Conservation (phyloP, 2,329 filamentous ascomycete species). For the Botrytis squamosa region DNA sequence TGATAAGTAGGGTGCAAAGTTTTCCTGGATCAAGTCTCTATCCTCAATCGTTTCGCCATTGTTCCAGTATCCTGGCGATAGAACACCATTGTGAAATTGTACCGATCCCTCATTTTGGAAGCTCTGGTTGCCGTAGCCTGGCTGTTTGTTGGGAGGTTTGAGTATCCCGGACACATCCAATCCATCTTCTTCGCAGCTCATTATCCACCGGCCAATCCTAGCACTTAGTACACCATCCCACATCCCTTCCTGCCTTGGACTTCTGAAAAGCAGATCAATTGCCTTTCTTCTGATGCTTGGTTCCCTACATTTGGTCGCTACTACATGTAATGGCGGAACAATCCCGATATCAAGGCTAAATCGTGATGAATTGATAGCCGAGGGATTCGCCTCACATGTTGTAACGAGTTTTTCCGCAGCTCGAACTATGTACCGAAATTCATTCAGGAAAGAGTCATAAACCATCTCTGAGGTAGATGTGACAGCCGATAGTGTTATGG, state of each 20-base stretch:
- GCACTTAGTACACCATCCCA: slow-evolving; percentile 52
- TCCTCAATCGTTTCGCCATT: neutral
- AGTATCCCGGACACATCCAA: slow-evolving; percentile 23
- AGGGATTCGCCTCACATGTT: slow-evolving; percentile 20
- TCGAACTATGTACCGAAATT: slow-evolving; percentile 33
- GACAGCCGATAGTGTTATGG: slow-evolving; percentile 29
- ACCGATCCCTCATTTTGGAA: neutral
- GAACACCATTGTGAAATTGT: neutral
- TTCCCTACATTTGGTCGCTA: slow-evolving; percentile 65
- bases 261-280: slow-evolving; percentile 57
- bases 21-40: neutral
- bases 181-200: slow-evolving; percentile 34
- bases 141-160: neutral
- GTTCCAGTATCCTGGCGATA: neutral
- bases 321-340: slow-evolving; percentile 62
- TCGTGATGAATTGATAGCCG: slow-evolving; percentile 41
- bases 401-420: slow-evolving; percentile 28
- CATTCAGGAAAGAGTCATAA: slow-evolving; percentile 30
- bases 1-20: slow-evolving; percentile 8
- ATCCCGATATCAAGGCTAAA: slow-evolving; percentile 66
- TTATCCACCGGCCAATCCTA: slow-evolving; percentile 34
- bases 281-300: slow-evolving; percentile 56
- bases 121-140: neutral
- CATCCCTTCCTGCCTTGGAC: slow-evolving; percentile 64
- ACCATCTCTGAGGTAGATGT: slow-evolving; percentile 32